Base-by-base conservation (phyloP, 164 flowering plant species). In the Tinospora cordifolia region DNA sequence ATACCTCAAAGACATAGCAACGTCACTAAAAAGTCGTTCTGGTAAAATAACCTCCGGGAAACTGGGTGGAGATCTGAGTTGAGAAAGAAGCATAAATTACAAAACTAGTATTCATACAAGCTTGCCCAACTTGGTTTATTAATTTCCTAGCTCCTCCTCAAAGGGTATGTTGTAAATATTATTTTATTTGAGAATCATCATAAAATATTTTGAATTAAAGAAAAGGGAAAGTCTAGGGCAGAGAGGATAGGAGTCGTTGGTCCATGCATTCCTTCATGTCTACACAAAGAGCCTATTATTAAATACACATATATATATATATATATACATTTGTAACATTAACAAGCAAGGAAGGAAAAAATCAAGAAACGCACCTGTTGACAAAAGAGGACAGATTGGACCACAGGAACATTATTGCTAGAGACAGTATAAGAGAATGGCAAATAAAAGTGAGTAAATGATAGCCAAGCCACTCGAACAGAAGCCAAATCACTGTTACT, bases 381-480 rank as follows among this genome's bases (percentile, higher is more conserved):
- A 92, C 77, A 44, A 85, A 86, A 51, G 80, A 75, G 34, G 87
- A 80, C 10, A 78, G 82, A 79, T 84, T 85, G 70, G 98, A 84
- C 97, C 95, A 93, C 62, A 91, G 67, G 82, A 91, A 91, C 74
- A 87, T 58, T 51, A 82, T 3, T 21, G 88, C 87, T 69, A 93
- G 72, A 1, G 83, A 21, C 1, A 84, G 75, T 0, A 91, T 85
- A 70, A 85, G 79, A 67, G 80, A 64, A 73, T 88, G 92, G 81
- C 95, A 91, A 19, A 84, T 77, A 49, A 93, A 81, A 34, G 95
- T 83, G 57, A 92, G 90, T 49, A 92, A 72, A 67, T 86, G 95
- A 73, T 88, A 91, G 66, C 87, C 93, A 41, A 89, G 73, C 79
- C 89, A 76, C 66, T 93, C 97, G 67, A 93, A 91, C 14, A 91